Conservation (phyloP, 1,284 basidiomycete genomes). For the Puccinia novopanici region DNA sequence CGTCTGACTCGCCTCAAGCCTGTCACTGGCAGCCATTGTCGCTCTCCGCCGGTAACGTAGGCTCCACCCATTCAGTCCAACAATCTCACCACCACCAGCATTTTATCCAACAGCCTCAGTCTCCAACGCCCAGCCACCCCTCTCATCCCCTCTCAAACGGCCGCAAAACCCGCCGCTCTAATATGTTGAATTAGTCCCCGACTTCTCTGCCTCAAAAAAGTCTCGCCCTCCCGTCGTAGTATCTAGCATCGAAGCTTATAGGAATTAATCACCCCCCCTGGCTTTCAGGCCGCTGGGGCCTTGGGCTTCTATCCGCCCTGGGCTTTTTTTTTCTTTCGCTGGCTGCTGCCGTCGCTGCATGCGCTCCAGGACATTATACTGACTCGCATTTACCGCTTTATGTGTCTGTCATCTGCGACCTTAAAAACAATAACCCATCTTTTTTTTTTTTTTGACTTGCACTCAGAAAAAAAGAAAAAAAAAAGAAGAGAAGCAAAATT, state of each 20-base stretch:
- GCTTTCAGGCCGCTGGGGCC: too few relatives aligned
- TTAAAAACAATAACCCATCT: too few relatives aligned
- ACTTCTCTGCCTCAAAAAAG: neutral
- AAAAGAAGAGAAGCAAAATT: neutral
- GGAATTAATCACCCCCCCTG: too few relatives aligned
- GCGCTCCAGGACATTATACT: too few relatives aligned
- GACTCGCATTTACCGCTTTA: neutral
- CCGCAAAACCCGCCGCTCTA: conserved; percentile 33
- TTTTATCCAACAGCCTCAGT: conserved; percentile 13
- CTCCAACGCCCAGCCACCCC: conserved; percentile 24
- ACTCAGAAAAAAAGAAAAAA: neutral
- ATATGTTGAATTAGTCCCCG: neutral
- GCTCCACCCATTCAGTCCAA: neutral
- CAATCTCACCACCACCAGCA: neutral
- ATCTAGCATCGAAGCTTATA: neutral
- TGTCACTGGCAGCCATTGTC: conserved; percentile 15
- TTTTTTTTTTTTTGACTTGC: neutral
- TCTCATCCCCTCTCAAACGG: neutral
- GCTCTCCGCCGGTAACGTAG: neutral
- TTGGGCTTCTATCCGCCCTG: too few relatives aligned
- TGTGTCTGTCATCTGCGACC: neutral
- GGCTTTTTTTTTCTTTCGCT: too few relatives aligned
- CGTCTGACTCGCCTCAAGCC: neutral
- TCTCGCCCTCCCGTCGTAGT: neutral
- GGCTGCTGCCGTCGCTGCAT: too few relatives aligned